Base-by-base conservation (phyloP, 495 filamentous ascomycete genomes). In the Terfezia claveryi region DNA sequence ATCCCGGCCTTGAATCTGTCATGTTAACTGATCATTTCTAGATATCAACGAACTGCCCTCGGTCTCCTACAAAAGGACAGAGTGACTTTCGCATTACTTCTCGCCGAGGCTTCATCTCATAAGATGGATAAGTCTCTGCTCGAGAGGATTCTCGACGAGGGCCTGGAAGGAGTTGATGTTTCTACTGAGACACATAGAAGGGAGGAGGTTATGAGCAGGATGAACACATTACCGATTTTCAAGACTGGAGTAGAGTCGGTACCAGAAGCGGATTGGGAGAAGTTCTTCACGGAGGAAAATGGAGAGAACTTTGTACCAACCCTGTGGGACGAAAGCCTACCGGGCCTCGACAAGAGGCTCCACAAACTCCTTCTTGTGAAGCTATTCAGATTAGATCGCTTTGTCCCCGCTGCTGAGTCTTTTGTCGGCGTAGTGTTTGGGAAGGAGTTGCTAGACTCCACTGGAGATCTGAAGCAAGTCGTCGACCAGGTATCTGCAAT, bases 351-450 rank as follows among this genome's bases (percentile, higher is more conserved):
- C 65, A 76, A 81, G 63, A 76, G 83, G n/a, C 79, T 99, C 9
- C 75, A 82, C 51, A 85, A 85, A 14, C 73, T 99, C 46, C 71
- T 96, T 8, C 76, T 96, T 38, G 77, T 96, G 69, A 96, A 94
- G 64, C 74, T 95, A 36, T 93, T 94, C 74, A 83, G 91, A 51
- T 78, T 96, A 56, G 91, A 99, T 68, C 80, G 91, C 20, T 92
- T 96, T 61, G 85, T 99, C 8, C 91, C 91, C 0, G 78, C 82
- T 49, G 87, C 85, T 1, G 88, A 96, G 67, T 80, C 80, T 27
- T 96, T 96, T 64, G 81, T 91, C 14, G 77, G 77, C n/a, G 77
- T 80, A 37, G 81, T 95, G 9, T 95, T 99, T 63, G 92, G 92
- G n/a, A 70, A 78, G 51, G 78, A 80, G 41, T 67, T 96, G 14